Conservation (phyloP, 768 basidiomycete genomes). For the Naganishia onofrii region DNA sequence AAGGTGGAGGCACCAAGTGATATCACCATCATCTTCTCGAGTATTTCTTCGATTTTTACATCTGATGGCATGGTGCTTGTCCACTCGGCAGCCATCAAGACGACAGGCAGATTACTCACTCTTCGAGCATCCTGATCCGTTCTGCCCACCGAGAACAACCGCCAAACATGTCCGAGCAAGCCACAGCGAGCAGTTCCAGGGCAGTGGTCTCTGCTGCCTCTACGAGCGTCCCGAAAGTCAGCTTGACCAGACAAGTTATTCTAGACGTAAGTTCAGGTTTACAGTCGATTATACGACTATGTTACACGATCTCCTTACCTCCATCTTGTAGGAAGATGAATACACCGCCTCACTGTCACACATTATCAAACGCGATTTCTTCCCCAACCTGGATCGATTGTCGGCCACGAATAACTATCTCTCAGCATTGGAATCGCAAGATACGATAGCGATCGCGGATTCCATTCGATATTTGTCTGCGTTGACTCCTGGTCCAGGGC, state of each 20-base stretch:
- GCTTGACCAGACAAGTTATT: slow-evolving; percentile 28
- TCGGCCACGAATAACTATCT: slow-evolving; percentile 85
- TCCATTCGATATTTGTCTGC: slow-evolving; percentile 73
- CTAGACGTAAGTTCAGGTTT: slow-evolving; percentile 24
- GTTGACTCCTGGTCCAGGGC: slow-evolving; percentile 17
- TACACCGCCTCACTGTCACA: slow-evolving; percentile 84
- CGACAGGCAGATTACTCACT: too few relatives aligned
- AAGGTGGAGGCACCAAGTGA: not conserved
- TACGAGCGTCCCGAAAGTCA: slow-evolving; percentile 5
- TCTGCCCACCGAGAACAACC: not conserved
- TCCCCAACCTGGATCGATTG: slow-evolving; percentile 84
- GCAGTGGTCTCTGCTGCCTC: slow-evolving; percentile 53
- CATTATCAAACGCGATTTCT: slow-evolving; percentile 97
- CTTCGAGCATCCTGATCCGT: too few relatives aligned
- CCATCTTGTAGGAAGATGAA: slow-evolving; percentile 68
- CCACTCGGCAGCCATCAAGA: not conserved
- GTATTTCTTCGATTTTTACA: not conserved
- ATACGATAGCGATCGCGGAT: slow-evolving; percentile 70
- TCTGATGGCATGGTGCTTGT: not conserved
- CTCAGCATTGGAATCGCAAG: slow-evolving; percentile 70
- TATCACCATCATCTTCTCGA: not conserved
- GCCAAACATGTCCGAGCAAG: not conserved
- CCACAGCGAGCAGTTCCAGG: slow-evolving; percentile 47
- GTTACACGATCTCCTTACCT: too few relatives aligned
- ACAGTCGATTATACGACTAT: not conserved